phyloP scores from a whole-genome alignment of 352 stramenopile genomes.

The Phytophthora uliginosa region DNA sequence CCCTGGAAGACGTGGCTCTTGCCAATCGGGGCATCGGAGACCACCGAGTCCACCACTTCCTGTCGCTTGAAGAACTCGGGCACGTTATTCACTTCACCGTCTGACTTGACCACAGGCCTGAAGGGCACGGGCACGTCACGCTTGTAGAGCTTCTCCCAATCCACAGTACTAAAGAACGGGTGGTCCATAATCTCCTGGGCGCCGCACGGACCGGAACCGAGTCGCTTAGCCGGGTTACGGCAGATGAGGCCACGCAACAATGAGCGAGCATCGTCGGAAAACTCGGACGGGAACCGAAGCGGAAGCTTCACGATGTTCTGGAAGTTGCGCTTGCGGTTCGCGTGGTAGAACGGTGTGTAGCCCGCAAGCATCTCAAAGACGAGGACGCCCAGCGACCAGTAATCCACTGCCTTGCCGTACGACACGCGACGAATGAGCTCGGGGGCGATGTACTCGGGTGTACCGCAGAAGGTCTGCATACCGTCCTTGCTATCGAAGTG shows the following conservation, averaged over 20 bases:
- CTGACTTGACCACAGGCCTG: conserved; percentile 71
- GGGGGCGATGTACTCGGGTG: conserved; percentile 87
- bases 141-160: conserved; percentile 88
- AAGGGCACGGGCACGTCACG: conserved; percentile 76
- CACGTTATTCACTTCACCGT: conserved; percentile 81
- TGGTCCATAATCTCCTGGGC: conserved; percentile 88
- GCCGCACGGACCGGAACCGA: conserved; percentile 75
- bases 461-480: conserved; percentile 87
- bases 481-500: conserved; percentile 82
- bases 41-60: conserved; percentile 79
- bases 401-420: conserved; percentile 89
- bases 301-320: conserved; percentile 88
- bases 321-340: conserved; percentile 88
- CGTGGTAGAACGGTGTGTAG: conserved; percentile 83
- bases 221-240: conserved; percentile 79
- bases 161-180: conserved; percentile 80
- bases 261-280: conserved; percentile 82
- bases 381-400: conserved; percentile 89
- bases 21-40: conserved; percentile 61
- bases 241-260: conserved; percentile 80
- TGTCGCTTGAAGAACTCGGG: conserved; percentile 88
- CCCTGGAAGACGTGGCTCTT: conserved; percentile 81
- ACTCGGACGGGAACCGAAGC: conserved; percentile 74
- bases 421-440: conserved; percentile 80
- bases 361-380: conserved; percentile 89